Conservation (phyloP, 1,284 basidiomycete genomes). For the Albatrellus sp. region DNA sequence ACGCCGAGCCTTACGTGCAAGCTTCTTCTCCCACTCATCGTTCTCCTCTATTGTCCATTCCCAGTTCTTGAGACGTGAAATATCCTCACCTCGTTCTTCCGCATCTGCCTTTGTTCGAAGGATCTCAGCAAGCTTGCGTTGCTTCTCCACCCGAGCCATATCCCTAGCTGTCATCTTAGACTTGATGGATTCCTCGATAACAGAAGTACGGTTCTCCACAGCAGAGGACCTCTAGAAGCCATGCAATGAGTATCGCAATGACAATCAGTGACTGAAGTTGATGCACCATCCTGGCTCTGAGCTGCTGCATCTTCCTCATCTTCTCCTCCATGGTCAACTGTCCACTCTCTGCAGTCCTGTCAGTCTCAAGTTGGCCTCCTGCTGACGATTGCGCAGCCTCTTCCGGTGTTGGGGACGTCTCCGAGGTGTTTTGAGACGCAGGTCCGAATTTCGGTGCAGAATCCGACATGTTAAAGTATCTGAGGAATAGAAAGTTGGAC, state of each 20-base stretch:
- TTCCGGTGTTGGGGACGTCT: not conserved
- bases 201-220: constrained; percentile 70
- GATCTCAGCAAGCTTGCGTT: constrained; percentile 81
- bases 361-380: not conserved
- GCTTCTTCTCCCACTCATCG: constrained; percentile 87
- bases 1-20: constrained; percentile 59
- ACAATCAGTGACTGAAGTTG: constrained; percentile 1
- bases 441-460: no score
- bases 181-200: constrained; percentile 73
- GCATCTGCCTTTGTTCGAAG: constrained; percentile 81
- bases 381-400: not conserved
- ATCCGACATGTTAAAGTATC: no score
- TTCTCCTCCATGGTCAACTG: constrained; percentile 56
- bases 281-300: constrained; percentile 70
- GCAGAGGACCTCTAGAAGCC: constrained; percentile 55
- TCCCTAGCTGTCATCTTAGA: constrained; percentile 68
- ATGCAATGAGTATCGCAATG: no score
- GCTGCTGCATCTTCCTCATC: constrained; percentile 62
- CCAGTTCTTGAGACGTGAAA: constrained; percentile 80
- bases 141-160: constrained; percentile 70
- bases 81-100: constrained; percentile 72
- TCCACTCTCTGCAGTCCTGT: no score
- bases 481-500: no score
- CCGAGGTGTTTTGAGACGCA: no score
- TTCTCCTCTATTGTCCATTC: constrained; percentile 92